These are phyloP conservation scores for Alnus rubra DNA, from an alignment of 306 rosid genomes.

Conservation along the genomic window DNA sequence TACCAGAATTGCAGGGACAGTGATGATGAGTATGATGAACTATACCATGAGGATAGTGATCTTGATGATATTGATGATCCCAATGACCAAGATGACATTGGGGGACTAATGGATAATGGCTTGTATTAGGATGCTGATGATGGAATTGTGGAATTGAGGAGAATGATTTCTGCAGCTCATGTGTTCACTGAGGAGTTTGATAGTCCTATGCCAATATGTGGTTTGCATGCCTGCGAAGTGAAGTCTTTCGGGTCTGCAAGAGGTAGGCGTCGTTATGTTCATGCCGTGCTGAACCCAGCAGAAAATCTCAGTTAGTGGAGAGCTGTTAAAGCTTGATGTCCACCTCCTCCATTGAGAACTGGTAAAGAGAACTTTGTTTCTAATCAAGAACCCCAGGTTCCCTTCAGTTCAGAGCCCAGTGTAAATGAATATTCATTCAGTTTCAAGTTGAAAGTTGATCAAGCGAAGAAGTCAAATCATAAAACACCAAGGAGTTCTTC, in stretches of 20 bases:
- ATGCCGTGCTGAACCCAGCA: conserved; percentile 73
- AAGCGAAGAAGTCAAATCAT: conserved; percentile 33
- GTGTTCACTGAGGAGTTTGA: conserved; percentile 47
- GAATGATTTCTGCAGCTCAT: conserved; percentile 21
- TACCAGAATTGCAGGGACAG: too few species aligned
- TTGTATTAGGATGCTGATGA: conserved; percentile 31
- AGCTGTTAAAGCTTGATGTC: conserved; percentile 53
- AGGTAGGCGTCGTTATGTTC: conserved; percentile 67
- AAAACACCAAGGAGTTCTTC: conserved; percentile 69
- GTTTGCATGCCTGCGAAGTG: conserved; percentile 31
- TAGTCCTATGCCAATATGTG: conserved; percentile 25
- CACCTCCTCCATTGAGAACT: conserved; percentile 32
- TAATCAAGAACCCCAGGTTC: conserved; percentile 43
- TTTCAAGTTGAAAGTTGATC: conserved; percentile 33
- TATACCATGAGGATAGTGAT: conserved; percentile 47
- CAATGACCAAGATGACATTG: conserved; percentile 27
- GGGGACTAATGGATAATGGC: conserved; percentile 32
- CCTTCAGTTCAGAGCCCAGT: conserved; percentile 35
- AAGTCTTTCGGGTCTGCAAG: conserved; percentile 44
- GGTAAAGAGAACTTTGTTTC: conserved; percentile 53
- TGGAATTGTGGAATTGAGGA: conserved; percentile 31
- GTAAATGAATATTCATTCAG: conserved; percentile 38
- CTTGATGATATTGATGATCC: conserved; percentile 48
- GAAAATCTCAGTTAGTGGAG: conserved; percentile 78
- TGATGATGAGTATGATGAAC: conserved; percentile 52